Conservation (phyloP, 192 early-diverging fungal species). For the Coemansia umbellata region DNA sequence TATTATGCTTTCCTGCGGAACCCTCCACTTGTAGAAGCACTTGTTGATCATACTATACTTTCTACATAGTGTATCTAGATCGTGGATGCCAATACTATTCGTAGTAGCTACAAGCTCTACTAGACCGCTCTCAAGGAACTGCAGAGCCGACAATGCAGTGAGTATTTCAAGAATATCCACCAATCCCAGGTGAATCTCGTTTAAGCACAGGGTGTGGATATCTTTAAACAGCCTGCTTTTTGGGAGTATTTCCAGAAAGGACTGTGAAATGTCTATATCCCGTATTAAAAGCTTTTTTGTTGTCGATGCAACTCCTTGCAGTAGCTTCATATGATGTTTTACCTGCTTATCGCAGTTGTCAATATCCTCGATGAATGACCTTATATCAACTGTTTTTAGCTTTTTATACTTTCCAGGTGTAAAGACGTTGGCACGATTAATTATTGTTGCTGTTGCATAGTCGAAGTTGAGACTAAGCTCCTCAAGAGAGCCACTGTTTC, state of each 20-base stretch:
- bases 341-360: not conserved
- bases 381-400: not conserved
- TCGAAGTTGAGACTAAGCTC: conserved; percentile 1
- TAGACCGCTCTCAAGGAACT: not conserved
- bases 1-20: not conserved
- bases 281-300: not conserved
- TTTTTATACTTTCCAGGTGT: not conserved
- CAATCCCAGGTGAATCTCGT: not conserved
- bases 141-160: not conserved
- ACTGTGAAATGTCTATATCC: conserved; percentile 1
- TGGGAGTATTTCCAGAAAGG: not conserved
- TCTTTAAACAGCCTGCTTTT: not conserved
- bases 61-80: not conserved
- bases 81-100: no score
- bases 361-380: conserved; percentile 1
- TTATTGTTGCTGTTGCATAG: not conserved
- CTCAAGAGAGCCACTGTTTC: not conserved
- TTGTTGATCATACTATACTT: not conserved
- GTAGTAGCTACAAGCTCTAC: not conserved
- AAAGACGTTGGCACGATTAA: not conserved
- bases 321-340: not conserved
- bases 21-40: not conserved
- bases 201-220: not conserved
- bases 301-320: not conserved
- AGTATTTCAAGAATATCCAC: not conserved